A percentile compares a stretch with the other conserved stretches of the same genome.
Conservation (phyloP, 2,329 filamentous ascomycete species). For the Trichoderma cornu-damae region DNA sequence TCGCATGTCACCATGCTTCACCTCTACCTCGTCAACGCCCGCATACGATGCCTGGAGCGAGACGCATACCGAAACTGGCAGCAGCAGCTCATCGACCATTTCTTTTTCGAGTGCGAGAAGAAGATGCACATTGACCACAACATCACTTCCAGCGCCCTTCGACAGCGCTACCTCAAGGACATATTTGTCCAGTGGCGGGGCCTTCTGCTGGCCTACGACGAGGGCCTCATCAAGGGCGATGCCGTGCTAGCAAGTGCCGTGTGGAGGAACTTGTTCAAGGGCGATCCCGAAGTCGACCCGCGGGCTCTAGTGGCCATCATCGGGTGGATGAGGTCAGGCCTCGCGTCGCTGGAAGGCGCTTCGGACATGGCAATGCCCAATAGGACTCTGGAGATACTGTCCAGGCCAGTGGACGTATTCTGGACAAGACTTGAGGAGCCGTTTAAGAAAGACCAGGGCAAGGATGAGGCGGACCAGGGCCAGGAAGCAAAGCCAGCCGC, state of each 20-base stretch:
- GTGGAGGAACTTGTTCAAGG: conserved; percentile 92
- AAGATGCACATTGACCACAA: conserved; percentile 78
- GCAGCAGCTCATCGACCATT: conserved; percentile 88
- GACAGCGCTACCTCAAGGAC: conserved; percentile 72
- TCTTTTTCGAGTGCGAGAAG: conserved; percentile 84
- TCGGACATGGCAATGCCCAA: conserved; percentile 40
- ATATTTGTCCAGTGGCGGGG: conserved; percentile 92
- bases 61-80: conserved; percentile 71
- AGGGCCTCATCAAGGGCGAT: conserved; percentile 71
- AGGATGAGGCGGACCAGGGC: conserved; percentile 14
- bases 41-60: conserved; percentile 71
- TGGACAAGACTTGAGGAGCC: conserved; percentile 40
- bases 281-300: conserved; percentile 48
- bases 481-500: not conserved
- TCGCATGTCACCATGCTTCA: conserved; percentile 94
- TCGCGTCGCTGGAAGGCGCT: conserved; percentile 46
- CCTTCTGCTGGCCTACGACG: conserved; percentile 75
- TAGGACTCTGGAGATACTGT: conserved; percentile 32
- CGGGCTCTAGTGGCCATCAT: conserved; percentile 50
- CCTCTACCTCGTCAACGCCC: conserved; percentile 84
- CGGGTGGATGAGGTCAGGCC: conserved; percentile 49
- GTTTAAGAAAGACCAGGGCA: conserved; percentile 33
- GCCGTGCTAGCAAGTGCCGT: conserved; percentile 74
- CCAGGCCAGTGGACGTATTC: conserved; percentile 39
- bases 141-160: conserved; percentile 52